Conservation (phyloP, 2,329 filamentous ascomycete genomes). For the Ascochyta viciae-villosae region DNA sequence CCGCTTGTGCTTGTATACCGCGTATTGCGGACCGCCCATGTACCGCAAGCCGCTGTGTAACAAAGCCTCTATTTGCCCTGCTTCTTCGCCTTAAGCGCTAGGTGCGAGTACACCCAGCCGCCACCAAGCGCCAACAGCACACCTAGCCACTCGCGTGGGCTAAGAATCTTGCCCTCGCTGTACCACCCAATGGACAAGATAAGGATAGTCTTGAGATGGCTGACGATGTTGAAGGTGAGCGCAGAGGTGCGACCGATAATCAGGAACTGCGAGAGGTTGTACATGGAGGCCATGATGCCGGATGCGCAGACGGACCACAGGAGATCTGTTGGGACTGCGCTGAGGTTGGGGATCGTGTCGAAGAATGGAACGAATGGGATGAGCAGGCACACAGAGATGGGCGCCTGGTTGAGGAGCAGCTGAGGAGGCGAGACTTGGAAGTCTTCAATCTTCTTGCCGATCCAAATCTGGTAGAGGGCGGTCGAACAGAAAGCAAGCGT, state of each 20-base stretch:
- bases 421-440: conserved; percentile 54
- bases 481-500: conserved; percentile 54
- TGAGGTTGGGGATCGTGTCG: conserved; percentile 51
- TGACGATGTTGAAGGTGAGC: conserved; percentile 51
- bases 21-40: conserved; percentile 2
- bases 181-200: conserved; percentile 57
- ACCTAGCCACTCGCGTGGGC: conserved; percentile 50
- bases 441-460: conserved; percentile 58
- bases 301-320: conserved; percentile 51
- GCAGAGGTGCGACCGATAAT: conserved; percentile 51
- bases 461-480: conserved; percentile 58
- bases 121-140: conserved; percentile 55
- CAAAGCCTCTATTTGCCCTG: conserved; percentile 32
- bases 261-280: conserved; percentile 53
- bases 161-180: conserved; percentile 53
- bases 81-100: conserved; percentile 48
- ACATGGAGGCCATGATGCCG: conserved; percentile 53
- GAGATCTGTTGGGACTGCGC: conserved; percentile 49
- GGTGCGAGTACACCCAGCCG: conserved; percentile 55
- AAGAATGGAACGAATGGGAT: conserved; percentile 54
- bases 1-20: conserved; percentile 5
- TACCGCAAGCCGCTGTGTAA: conserved; percentile 1
- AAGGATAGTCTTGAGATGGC: conserved; percentile 56
- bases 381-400: conserved; percentile 54
- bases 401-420: conserved; percentile 56